Evolutionary conservation across 345 rosid genomes (phyloP).

Genomic region (Ailanthus altissimus): DNA sequence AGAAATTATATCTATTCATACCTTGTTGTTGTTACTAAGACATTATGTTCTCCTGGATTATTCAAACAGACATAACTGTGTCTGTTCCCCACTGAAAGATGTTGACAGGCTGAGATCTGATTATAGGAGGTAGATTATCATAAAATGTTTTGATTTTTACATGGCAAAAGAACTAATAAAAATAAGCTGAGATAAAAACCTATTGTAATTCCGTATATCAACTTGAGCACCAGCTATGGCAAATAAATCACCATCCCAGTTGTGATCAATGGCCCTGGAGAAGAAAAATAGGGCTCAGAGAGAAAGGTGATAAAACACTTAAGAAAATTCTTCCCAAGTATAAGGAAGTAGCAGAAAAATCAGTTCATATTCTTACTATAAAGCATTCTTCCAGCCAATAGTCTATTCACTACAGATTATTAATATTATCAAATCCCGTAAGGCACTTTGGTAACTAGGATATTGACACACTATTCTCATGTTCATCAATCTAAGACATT

Average conservation of each 20-base stretch:
- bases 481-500: constrained; percentile 21
- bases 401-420: background rate
- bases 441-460: constrained; percentile 95
- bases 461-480: constrained; percentile 86
- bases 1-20: constrained; percentile 30
- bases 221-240: constrained; percentile 95
- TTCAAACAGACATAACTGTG: constrained; percentile 78
- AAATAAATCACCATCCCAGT: constrained; percentile 84
- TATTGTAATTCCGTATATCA: constrained; percentile 93
- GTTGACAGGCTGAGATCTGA: constrained; percentile 89
- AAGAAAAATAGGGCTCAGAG: constrained; percentile 6
- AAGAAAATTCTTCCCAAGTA: background rate
- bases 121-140: constrained; percentile 14
- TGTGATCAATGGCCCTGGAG: constrained; percentile 92
- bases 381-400: constrained; percentile 55
- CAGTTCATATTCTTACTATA: constrained; percentile 48
- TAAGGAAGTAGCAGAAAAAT: background rate
- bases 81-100: constrained; percentile 87
- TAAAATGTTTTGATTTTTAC: constrained; percentile 4
- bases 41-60: constrained; percentile 89
- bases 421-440: constrained; percentile 72
- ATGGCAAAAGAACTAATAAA: background rate
- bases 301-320: background rate
- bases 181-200: constrained; percentile 46
- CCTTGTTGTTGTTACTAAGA: constrained; percentile 85